Conservation (phyloP, 192 early-diverging fungal species). For the Coemansia sp. region DNA sequence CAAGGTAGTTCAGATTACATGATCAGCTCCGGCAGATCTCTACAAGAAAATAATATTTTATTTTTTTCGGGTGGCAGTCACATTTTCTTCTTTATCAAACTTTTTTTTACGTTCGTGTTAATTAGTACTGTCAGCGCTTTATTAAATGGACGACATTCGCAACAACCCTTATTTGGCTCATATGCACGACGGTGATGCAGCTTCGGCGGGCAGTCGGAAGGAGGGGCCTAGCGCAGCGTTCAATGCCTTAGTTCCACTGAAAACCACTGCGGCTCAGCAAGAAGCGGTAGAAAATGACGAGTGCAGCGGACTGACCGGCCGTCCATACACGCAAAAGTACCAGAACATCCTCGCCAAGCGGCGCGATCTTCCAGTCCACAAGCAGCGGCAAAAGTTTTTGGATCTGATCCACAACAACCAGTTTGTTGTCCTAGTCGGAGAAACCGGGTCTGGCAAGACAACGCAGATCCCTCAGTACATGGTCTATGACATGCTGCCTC, state of each 20-base stretch:
- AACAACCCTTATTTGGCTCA: constrained; percentile 56
- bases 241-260: constrained; percentile 33
- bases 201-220: background rate
- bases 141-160: constrained; percentile 34
- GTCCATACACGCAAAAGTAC: constrained; percentile 81
- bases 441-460: constrained; percentile 98
- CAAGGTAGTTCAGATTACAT: background rate
- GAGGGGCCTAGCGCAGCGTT: constrained; percentile 28
- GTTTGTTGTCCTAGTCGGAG: constrained; percentile 93
- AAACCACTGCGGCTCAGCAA: constrained; percentile 77
- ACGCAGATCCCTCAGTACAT: constrained; percentile 99
- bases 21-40: constrained; percentile 5
- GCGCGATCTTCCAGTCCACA: constrained; percentile 89
- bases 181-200: constrained; percentile 34
- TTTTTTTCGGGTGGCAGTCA: background rate
- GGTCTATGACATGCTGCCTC: constrained; percentile 88
- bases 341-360: constrained; percentile 82
- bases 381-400: constrained; percentile 90
- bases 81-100: background rate
- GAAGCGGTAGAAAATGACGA: constrained; percentile 72
- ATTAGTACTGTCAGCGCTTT: background rate
- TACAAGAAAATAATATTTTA: background rate
- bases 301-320: constrained; percentile 80
- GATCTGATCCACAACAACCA: constrained; percentile 92
- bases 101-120: background rate